phyloP scores from a whole-genome alignment of 2,329 filamentous ascomycete genomes.

The Graphiopsis chlorocephala region DNA sequence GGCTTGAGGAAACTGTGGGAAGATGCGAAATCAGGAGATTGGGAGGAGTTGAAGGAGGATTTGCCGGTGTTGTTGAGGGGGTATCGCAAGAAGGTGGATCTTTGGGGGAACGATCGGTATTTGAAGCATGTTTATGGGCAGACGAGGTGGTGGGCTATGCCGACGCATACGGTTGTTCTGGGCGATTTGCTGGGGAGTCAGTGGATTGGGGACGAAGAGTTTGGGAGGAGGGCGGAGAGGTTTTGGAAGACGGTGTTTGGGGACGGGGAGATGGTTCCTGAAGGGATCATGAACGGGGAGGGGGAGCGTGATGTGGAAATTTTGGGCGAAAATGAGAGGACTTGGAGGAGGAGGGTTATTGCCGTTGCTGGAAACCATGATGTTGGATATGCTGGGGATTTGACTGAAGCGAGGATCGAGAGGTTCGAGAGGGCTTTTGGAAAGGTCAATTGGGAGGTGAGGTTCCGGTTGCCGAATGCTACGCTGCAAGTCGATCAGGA shows the following conservation, averaged over 20 bases:
- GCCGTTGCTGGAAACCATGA: constrained; percentile 95
- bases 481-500: constrained; percentile 16
- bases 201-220: constrained; percentile 87
- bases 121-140: constrained; percentile 88
- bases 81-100: constrained; percentile 75
- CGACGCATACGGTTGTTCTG: constrained; percentile 83
- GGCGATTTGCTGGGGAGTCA: constrained; percentile 93
- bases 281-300: constrained; percentile 30
- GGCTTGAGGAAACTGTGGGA: constrained; percentile 33
- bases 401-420: constrained; percentile 69
- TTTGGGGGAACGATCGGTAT: constrained; percentile 92
- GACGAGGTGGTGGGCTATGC: constrained; percentile 76
- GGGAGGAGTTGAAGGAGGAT: constrained; percentile 2
- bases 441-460: constrained; percentile 84
- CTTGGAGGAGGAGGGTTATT: constrained; percentile 75
- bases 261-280: constrained; percentile 40
- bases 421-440: constrained; percentile 86
- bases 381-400: constrained; percentile 90
- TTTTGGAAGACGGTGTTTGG: constrained; percentile 80
- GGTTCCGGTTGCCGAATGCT: constrained; percentile 52
- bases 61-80: constrained; percentile 55
- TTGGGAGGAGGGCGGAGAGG: constrained; percentile 66
- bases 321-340: constrained; percentile 39
- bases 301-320: constrained; percentile 37
- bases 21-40: constrained; percentile 14